These are phyloP conservation scores for Aspergillus biplanus DNA, from an alignment of 495 filamentous ascomycete genomes.

Conservation along the genomic window DNA sequence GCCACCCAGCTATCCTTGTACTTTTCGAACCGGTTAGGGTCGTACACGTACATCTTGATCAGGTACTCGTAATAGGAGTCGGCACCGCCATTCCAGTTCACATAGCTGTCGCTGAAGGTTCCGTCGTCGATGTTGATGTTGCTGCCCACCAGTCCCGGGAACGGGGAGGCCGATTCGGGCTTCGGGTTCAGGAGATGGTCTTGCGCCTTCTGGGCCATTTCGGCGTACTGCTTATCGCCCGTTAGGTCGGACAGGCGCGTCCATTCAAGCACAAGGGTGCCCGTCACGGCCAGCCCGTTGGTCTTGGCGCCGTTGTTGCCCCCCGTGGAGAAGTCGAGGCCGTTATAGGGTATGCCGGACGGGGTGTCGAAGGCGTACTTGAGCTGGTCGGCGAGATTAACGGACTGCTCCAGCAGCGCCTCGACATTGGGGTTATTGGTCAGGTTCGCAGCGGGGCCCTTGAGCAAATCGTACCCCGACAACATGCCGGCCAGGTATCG, in stretches of 20 bases:
- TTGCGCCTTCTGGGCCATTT: slow-evolving; percentile 69
- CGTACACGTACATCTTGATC: slow-evolving; percentile 92
- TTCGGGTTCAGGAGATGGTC: slow-evolving; percentile 70
- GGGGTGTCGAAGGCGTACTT: slow-evolving; percentile 79
- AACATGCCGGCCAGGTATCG: slow-evolving; percentile 81
- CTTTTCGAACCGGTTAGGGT: slow-evolving; percentile 60
- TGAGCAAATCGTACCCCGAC: slow-evolving; percentile 82
- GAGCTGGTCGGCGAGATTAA: slow-evolving; percentile 69
- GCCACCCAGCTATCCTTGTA: slow-evolving; percentile 77
- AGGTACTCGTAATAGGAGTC: slow-evolving; percentile 93
- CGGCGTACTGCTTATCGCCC: slow-evolving; percentile 65
- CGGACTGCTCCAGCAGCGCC: slow-evolving; percentile 66
- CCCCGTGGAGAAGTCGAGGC: slow-evolving; percentile 58
- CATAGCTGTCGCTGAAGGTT: slow-evolving; percentile 64
- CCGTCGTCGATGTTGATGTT: slow-evolving; percentile 66
- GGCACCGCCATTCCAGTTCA: slow-evolving; percentile 80
- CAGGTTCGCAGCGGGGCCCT: slow-evolving; percentile 64
- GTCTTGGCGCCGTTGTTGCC: slow-evolving; percentile 53
- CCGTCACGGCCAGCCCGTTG: slow-evolving; percentile 73
- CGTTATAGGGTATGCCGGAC: slow-evolving; percentile 77
- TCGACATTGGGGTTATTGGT: slow-evolving; percentile 53
- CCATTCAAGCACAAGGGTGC: slow-evolving; percentile 84
- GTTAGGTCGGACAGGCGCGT: slow-evolving; percentile 79
- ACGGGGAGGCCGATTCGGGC: slow-evolving; percentile 68
- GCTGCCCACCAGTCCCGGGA: slow-evolving; percentile 76